These are phyloP conservation scores for Aureobasidium melanogenum DNA, from an alignment of 2,329 filamentous ascomycete genomes.

Conservation along the genomic window DNA sequence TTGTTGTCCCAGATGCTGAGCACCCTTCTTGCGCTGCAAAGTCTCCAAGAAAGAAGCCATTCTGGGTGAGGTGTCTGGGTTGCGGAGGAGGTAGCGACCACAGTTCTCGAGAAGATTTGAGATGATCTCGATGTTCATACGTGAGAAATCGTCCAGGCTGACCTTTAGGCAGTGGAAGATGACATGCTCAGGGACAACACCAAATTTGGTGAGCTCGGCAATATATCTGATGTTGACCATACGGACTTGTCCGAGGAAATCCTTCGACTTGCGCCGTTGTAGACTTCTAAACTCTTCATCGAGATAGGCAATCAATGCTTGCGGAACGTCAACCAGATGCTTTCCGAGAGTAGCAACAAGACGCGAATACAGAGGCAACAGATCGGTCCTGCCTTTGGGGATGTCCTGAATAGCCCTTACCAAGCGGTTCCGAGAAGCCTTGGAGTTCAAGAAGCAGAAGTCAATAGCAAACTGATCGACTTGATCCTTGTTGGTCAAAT, in stretches of 20 bases:
- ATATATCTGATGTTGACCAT: conserved; percentile 95
- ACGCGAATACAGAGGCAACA: conserved; percentile 85
- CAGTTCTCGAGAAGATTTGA: conserved; percentile 95
- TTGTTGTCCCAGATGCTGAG: conserved; percentile 88
- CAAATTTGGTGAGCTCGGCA: conserved; percentile 94
- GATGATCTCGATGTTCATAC: conserved; percentile 99
- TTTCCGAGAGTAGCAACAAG: conserved; percentile 86
- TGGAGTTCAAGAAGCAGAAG: conserved; percentile 97
- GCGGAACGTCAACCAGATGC: conserved; percentile 90
- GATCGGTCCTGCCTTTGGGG: conserved; percentile 84
- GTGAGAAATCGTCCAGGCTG: conserved; percentile 91
- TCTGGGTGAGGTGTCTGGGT: conserved; percentile 81
- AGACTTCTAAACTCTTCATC: conserved; percentile 96
- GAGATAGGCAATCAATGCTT: conserved; percentile 81
- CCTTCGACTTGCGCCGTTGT: conserved; percentile 93
- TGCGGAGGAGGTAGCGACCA: conserved; percentile 84
- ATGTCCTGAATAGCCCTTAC: conserved; percentile 91
- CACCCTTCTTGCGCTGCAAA: conserved; percentile 87
- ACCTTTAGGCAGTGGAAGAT: conserved; percentile 99
- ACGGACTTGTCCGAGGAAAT: conserved; percentile 89
- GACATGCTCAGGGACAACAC: conserved; percentile 94
- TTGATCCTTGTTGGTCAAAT: conserved; percentile 81
- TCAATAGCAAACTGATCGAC: conserved; percentile 91
- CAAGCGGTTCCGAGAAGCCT: conserved; percentile 88
- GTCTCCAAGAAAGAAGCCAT: conserved; percentile 95